Evolutionary conservation across 2,329 filamentous ascomycete species (phyloP), one percentile per base, ranked within the genome.

Genomic region (Epichloe elymi): DNA sequence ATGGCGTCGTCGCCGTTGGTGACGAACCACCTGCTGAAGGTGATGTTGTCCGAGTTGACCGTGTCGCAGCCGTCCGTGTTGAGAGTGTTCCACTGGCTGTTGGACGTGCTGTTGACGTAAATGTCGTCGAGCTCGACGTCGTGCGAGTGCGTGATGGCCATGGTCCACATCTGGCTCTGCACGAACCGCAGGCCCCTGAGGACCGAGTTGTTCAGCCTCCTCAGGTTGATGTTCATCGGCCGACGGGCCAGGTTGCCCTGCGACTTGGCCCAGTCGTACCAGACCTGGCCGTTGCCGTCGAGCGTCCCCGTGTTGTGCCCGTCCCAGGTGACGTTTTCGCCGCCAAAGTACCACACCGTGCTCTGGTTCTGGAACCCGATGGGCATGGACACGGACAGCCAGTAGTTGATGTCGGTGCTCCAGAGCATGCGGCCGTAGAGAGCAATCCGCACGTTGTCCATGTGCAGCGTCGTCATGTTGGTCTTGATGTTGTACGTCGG

Each of bases 161-260:
- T 74, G 0, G 74, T 74, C 71, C 78, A 82, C 78, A 82, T 81
- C 63, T 81, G 78, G 53, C 71, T 76, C 53, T 77, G 71, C 7
- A 81, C 62, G 54, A 78, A 79, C 2, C 66, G 66, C 15, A 80
- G 53, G 3, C 74, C 69, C 38, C 66, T 63, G 12, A 80, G 65
- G 3, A 72, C 59, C 0, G 72, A 73, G 57, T 79, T 72, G 5
- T 62, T 72, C 3, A 75, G 66, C 3, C 67, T 63, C 17, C 64
- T 55, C 47, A 64, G 64, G 52, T 67, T 71, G 57, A 80, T 70
- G 17, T 74, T 78, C 55, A 81, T 71, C 8, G 76, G 76, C 10
- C 77, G 68, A 12, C 70, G 62, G 3, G 71, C 65, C 51, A 74
- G 67, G 54, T 79, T 78, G 35, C 66, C 69, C 11, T 58, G 57